Evolutionary conservation across 441 rosid species (phyloP).

Genomic region (Erodium chrysanthum): DNA sequence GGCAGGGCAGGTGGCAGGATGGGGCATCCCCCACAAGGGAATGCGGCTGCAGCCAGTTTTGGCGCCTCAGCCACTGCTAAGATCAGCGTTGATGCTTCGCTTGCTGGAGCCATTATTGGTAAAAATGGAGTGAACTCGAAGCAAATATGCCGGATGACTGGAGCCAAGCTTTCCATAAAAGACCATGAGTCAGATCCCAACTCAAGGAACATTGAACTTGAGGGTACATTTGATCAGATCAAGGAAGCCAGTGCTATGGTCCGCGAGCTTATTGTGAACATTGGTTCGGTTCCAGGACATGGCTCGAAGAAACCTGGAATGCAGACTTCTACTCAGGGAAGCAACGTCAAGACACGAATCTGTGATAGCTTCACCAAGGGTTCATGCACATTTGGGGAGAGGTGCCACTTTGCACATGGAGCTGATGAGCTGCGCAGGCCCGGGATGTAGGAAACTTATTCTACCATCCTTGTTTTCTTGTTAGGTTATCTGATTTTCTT

Average conservation of each 20-base stretch:
- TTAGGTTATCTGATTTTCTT: background rate
- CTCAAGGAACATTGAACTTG: constrained; percentile 77
- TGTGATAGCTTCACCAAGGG: constrained; percentile 84
- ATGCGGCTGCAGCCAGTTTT: constrained; percentile 58
- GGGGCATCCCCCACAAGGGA: constrained; percentile 33
- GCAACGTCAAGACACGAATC: constrained; percentile 78
- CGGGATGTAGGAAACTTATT: constrained; percentile 28
- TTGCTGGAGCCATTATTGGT: constrained; percentile 89
- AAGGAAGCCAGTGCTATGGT: constrained; percentile 90
- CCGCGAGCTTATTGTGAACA: constrained; percentile 58
- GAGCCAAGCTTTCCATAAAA: constrained; percentile 74
- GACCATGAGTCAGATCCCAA: constrained; percentile 73
- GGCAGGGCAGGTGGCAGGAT: constrained; percentile 42
- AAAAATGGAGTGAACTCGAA: constrained; percentile 83
- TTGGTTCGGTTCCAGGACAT: constrained; percentile 37
- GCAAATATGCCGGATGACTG: constrained; percentile 74
- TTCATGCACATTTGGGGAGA: constrained; percentile 78
- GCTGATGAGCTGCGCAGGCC: constrained; percentile 60
- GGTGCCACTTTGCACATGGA: constrained; percentile 98
- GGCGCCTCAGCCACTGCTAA: constrained; percentile 85
- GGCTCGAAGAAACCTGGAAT: constrained; percentile 28
- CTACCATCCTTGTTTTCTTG: background rate
- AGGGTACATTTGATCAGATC: constrained; percentile 90
- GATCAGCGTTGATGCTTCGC: constrained; percentile 82
- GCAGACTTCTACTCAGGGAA: constrained; percentile 28